Percentiles rank a stretch among this genome's conserved stretches.
Evolutionary conservation across 2,329 filamentous ascomycete species (phyloP).

Genomic region (Talaromyces sp.): DNA sequence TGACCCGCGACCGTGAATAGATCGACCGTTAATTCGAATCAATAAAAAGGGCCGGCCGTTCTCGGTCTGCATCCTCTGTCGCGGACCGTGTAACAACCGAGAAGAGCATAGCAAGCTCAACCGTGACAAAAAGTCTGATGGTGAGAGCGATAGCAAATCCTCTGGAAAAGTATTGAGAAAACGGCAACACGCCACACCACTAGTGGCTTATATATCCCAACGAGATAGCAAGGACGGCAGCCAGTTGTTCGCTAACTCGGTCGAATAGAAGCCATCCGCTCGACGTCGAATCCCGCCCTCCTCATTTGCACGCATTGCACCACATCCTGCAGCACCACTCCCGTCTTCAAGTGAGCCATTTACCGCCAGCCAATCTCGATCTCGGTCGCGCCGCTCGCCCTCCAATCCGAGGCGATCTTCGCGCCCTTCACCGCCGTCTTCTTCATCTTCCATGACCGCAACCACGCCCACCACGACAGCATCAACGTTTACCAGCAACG

Average conservation of each 20-base stretch:
- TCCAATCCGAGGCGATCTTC: constrained; percentile 9
- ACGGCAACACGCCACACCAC: constrained; percentile 15
- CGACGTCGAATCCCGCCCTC: constrained; percentile 18
- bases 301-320: constrained; percentile 21
- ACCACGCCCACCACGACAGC: background rate
- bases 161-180: constrained; percentile 31
- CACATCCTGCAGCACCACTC: constrained; percentile 21
- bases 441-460: background rate
- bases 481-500: background rate
- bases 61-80: constrained; percentile 96
- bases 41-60: constrained; percentile 97
- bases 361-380: constrained; percentile 14
- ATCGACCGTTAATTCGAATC: constrained; percentile 88
- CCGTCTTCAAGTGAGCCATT: constrained; percentile 19
- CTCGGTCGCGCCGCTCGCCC: background rate
- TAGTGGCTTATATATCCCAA: constrained; percentile 13
- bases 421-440: constrained; percentile 9
- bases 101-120: constrained; percentile 94
- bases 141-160: constrained; percentile 32
- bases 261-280: constrained; percentile 12
- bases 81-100: constrained; percentile 91
- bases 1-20: constrained; percentile 65
- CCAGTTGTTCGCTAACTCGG: constrained; percentile 15
- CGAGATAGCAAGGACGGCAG: background rate
- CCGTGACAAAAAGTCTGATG: constrained; percentile 64